These are phyloP conservation scores for Porodaedalea pini DNA, from an alignment of 1,284 basidiomycete species.

Conservation along the genomic window DNA sequence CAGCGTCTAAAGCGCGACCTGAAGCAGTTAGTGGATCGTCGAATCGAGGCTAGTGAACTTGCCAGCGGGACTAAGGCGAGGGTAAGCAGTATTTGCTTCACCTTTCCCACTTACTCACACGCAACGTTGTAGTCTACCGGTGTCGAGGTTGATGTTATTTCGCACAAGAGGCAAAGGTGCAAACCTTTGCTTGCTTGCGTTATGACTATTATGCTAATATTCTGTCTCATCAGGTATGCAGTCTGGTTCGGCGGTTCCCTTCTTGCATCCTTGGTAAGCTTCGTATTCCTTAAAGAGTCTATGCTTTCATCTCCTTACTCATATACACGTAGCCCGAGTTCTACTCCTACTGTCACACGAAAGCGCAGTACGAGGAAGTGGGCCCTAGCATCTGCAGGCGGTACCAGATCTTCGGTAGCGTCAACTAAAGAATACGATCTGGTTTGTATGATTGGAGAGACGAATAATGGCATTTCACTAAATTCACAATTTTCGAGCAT, in stretches of 20 bases:
- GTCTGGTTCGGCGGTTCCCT: constrained; percentile 99
- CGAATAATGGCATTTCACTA: neutral
- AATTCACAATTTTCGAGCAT: no score
- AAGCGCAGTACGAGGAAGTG: constrained; percentile 96
- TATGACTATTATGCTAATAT: constrained; percentile 1
- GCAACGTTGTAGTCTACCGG: constrained; percentile 70
- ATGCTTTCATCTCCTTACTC: neutral
- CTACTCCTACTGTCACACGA: constrained; percentile 95
- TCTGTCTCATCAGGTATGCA: constrained; percentile 61
- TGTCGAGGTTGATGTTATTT: constrained; percentile 96
- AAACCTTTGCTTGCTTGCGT: constrained; percentile 18
- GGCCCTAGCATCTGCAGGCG: constrained; percentile 94
- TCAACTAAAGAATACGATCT: constrained; percentile 48
- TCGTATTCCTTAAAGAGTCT: constrained; percentile 6
- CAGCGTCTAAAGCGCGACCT: constrained; percentile 93
- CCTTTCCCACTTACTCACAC: constrained; percentile 3
- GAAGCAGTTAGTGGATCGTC: constrained; percentile 89
- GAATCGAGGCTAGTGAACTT: constrained; percentile 76
- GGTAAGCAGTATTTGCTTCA: constrained; percentile 12
- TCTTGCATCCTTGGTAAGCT: constrained; percentile 81
- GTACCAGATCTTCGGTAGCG: constrained; percentile 93
- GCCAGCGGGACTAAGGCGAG: constrained; percentile 76
- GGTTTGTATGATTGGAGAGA: constrained; percentile 1
- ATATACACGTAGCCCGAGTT: constrained; percentile 78
- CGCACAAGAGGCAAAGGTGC: constrained; percentile 93